Evolutionary conservation across 2,329 filamentous ascomycete species (phyloP).

Genomic region (Ploettnerulaceae sp.): DNA sequence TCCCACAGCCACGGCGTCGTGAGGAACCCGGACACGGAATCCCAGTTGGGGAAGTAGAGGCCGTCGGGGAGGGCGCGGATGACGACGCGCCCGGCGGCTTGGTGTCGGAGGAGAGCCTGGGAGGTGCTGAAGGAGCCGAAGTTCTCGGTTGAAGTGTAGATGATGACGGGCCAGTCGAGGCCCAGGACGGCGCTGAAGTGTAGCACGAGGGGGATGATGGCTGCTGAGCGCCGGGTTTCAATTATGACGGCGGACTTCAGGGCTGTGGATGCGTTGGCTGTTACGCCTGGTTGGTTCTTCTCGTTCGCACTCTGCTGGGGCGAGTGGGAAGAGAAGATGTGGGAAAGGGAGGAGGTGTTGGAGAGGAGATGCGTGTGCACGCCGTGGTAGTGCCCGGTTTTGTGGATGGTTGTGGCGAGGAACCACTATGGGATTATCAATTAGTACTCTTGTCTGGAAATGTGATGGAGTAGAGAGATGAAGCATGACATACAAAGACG

Average conservation of each 20-base stretch:
- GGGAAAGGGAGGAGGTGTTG: background rate
- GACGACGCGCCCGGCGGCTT: constrained; percentile 33
- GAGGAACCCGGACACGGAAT: constrained; percentile 35
- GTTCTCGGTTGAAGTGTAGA: constrained; percentile 36
- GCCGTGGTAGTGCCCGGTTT: background rate
- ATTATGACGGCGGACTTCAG: constrained; percentile 37
- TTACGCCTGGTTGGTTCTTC: constrained; percentile 7
- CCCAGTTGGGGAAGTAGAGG: constrained; percentile 35
- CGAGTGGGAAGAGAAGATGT: constrained; percentile 2
- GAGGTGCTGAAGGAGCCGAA: constrained; percentile 33
- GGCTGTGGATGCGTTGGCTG: constrained; percentile 25
- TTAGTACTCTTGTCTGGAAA: no score
- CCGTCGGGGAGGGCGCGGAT: constrained; percentile 37
- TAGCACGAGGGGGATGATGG: constrained; percentile 36
- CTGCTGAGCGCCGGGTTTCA: constrained; percentile 34
- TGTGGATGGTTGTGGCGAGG: background rate
- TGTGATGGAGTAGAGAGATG: no score
- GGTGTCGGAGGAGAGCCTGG: constrained; percentile 36
- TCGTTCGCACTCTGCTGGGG: background rate
- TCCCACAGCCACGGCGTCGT: constrained; percentile 32
- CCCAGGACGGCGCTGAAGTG: constrained; percentile 40
- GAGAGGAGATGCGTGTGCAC: background rate
- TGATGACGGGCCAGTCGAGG: constrained; percentile 41
- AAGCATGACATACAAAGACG: no score
- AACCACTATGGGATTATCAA: no score